Conservation (phyloP, 2,329 filamentous ascomycete species). For the Colletotrichum sp. region DNA sequence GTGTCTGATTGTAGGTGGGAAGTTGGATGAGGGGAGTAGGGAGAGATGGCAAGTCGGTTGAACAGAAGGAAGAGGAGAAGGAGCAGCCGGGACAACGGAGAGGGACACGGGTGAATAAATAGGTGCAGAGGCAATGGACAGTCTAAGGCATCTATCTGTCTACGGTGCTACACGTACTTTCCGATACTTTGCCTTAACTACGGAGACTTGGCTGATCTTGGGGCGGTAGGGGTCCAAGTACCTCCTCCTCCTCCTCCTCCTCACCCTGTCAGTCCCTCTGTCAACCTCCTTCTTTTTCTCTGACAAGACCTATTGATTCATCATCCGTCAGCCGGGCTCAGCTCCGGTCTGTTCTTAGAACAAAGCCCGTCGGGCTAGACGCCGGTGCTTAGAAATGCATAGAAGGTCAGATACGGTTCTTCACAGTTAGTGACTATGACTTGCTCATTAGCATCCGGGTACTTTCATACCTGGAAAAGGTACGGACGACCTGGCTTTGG, state of each 20-base stretch:
- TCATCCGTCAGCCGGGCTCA: not conserved
- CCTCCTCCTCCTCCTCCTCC: not conserved
- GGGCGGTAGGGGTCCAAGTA: not conserved
- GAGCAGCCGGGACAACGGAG: not conserved
- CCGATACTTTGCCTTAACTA: not conserved
- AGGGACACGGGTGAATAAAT: conserved; percentile 15
- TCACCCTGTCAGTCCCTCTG: not conserved
- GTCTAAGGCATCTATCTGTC: not conserved
- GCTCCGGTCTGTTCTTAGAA: not conserved
- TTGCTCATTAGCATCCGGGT: not conserved
- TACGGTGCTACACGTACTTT: not conserved
- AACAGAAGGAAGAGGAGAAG: not conserved
- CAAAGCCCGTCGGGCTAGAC: not conserved
- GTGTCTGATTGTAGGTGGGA: not conserved
- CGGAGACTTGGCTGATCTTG: not conserved
- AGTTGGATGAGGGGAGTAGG: not conserved
- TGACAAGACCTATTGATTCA: not conserved
- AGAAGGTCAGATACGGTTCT: not conserved
- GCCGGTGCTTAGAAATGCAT: not conserved
- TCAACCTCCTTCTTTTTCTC: not conserved
- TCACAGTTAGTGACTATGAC: not conserved
- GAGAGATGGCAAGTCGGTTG: not conserved
- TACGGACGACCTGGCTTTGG: not conserved
- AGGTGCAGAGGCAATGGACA: not conserved
- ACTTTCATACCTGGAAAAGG: not conserved